A percentile compares a stretch with the other conserved stretches of the same genome.
Evolutionary conservation across 1,284 basidiomycete genomes (phyloP).

Genomic region (Sporisorium reilianum): DNA sequence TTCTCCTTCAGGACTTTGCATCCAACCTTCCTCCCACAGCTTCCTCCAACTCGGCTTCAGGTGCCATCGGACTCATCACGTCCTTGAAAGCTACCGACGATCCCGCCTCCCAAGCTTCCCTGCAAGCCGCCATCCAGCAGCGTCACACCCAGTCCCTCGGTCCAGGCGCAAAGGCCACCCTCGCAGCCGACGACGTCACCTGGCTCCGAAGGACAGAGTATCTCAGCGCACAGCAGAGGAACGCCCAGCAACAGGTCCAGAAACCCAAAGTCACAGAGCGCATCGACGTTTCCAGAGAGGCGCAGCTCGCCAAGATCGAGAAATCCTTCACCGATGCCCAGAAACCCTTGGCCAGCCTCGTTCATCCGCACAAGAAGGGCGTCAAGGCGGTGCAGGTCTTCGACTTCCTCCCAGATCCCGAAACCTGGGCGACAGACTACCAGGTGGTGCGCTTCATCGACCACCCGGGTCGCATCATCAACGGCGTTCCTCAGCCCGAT

Average conservation of each 20-base stretch:
- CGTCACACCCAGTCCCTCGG: slow-evolving; percentile 49
- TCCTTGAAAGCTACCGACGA: slow-evolving; percentile 40
- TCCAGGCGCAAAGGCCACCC: slow-evolving; percentile 42
- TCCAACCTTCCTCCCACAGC: slow-evolving; percentile 34
- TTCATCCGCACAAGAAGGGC: slow-evolving; percentile 63
- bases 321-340: slow-evolving; percentile 60
- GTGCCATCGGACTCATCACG: slow-evolving; percentile 40
- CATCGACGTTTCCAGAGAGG: slow-evolving; percentile 59
- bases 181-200: slow-evolving; percentile 60
- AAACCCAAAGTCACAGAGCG: slow-evolving; percentile 44
- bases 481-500: slow-evolving; percentile 54
- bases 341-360: slow-evolving; percentile 49
- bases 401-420: slow-evolving; percentile 66
- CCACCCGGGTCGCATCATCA: slow-evolving; percentile 56
- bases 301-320: slow-evolving; percentile 63
- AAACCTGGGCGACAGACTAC: slow-evolving; percentile 67
- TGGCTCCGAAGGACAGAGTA: slow-evolving; percentile 68
- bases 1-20: slow-evolving; percentile 61
- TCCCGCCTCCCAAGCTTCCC: slow-evolving; percentile 26
- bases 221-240: slow-evolving; percentile 61
- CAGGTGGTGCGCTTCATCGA: slow-evolving; percentile 67
- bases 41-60: slow-evolving; percentile 25
- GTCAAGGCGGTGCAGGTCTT: slow-evolving; percentile 62
- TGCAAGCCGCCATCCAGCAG: slow-evolving; percentile 47
- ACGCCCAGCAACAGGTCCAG: slow-evolving; percentile 45